phyloP scores from a whole-genome alignment of 2,329 filamentous ascomycete species.

The Fusarium sp. region DNA sequence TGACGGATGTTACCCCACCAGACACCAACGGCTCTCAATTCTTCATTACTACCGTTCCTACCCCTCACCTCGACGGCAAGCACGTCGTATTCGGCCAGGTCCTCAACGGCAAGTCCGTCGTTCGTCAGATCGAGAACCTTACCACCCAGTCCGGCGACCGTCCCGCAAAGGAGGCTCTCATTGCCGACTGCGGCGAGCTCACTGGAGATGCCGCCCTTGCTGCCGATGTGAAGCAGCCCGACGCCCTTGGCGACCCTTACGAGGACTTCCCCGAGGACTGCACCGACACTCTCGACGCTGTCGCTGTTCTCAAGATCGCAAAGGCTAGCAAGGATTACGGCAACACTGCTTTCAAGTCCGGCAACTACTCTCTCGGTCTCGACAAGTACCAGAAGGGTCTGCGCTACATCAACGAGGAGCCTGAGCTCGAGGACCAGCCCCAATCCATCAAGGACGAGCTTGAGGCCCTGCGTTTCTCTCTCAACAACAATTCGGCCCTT shows the following conservation, averaged over 20 bases:
- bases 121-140: constrained; percentile 91
- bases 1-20: constrained; percentile 52
- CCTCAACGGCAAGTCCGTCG: constrained; percentile 89
- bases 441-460: constrained; percentile 77
- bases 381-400: constrained; percentile 96
- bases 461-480: constrained; percentile 81
- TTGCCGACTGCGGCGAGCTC: constrained; percentile 89
- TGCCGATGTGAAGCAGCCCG: constrained; percentile 78
- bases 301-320: constrained; percentile 83
- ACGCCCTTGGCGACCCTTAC: constrained; percentile 89
- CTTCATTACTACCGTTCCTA: constrained; percentile 97
- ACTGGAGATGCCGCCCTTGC: constrained; percentile 77
- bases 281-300: constrained; percentile 72
- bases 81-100: constrained; percentile 98
- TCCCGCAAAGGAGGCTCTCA: constrained; percentile 79
- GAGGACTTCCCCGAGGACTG: constrained; percentile 97
- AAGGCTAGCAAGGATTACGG: constrained; percentile 90
- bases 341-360: constrained; percentile 91
- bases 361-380: constrained; percentile 78
- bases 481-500: constrained; percentile 91
- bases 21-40: constrained; percentile 98
- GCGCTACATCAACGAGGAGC: constrained; percentile 90
- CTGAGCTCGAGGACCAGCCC: constrained; percentile 80
- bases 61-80: constrained; percentile 94
- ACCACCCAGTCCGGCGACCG: constrained; percentile 83